Conservation (phyloP, 352 stramenopile genomes). For the Elongisporangium undulatum region DNA sequence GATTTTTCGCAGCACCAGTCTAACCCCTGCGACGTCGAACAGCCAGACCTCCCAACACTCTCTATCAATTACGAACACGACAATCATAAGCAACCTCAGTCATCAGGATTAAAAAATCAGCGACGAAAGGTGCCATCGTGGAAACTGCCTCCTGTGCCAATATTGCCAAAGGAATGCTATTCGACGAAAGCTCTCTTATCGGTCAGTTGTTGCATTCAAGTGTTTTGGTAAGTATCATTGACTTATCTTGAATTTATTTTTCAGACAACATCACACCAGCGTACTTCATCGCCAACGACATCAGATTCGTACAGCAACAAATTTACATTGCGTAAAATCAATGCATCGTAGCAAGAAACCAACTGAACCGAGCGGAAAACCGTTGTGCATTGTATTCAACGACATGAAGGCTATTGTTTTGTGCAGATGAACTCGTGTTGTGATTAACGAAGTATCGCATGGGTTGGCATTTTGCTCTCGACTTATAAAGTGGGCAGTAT, state of each 20-base stretch:
- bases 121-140: slow-evolving; percentile 35
- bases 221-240: neutral
- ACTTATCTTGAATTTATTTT: neutral
- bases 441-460: too few species aligned
- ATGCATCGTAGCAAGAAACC: neutral
- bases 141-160: slow-evolving; percentile 55
- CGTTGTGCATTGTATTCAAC: too few species aligned
- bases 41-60: neutral
- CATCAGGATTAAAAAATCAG: slow-evolving; percentile 4
- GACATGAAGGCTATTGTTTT: too few species aligned
- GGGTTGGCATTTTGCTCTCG: neutral
- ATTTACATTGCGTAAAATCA: slow-evolving; percentile 17
- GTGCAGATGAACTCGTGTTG: too few species aligned
- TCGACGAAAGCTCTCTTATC: slow-evolving; percentile 42
- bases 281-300: neutral
- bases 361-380: too few species aligned
- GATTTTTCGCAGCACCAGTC: neutral
- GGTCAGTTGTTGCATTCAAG: slow-evolving; percentile 14
- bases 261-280: neutral
- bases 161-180: slow-evolving; percentile 46
- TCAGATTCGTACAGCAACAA: slow-evolving; percentile 27
- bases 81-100: neutral
- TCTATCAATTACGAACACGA: neutral
- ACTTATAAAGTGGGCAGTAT: too few species aligned
- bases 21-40: neutral